Percentiles rank a stretch among this genome's conserved stretches.
phyloP scores from a whole-genome alignment of 805 yeast species.

The Teunomyces lycoperdinae region DNA sequence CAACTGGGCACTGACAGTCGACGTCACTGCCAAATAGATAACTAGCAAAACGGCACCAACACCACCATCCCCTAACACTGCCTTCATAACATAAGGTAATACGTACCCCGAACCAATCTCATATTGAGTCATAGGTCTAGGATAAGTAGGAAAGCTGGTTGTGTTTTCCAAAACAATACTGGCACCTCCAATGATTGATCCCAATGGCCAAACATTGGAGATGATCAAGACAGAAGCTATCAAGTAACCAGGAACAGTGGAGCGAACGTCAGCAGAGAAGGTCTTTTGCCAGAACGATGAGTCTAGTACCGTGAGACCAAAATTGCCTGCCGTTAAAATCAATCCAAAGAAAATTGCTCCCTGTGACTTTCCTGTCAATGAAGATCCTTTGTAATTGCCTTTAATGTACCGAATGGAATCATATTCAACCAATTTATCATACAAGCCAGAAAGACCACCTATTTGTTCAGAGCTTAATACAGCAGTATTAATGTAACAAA shows the following conservation, averaged over 20 bases:
- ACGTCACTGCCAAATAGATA: conserved; percentile 5
- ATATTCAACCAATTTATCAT: conserved; percentile 17
- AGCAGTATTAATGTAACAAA: conserved; percentile 25
- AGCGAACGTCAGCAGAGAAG: conserved; percentile 32
- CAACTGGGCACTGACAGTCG: conserved; percentile 6
- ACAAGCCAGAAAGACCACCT: conserved; percentile 28
- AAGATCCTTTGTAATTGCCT: conserved; percentile 34
- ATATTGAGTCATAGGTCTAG: conserved; percentile 23
- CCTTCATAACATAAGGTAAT: conserved; percentile 28
- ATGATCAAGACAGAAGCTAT: conserved; percentile 31
- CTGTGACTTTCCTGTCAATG: conserved; percentile 34
- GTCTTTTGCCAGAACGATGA: conserved; percentile 41
- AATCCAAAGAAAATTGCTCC: conserved; percentile 35
- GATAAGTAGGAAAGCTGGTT: conserved; percentile 30
- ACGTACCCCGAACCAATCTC: conserved; percentile 31
- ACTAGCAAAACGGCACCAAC: conserved; percentile 20
- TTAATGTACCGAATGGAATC: conserved; percentile 19
- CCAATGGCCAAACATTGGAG: conserved; percentile 36
- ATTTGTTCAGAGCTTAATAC: conserved; percentile 22
- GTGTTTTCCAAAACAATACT: conserved; percentile 24
- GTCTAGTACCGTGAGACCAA: conserved; percentile 38
- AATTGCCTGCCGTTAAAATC: conserved; percentile 33
- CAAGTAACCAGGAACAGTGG: conserved; percentile 37
- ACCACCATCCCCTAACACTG: conserved; percentile 30
- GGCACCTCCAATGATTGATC: conserved; percentile 33